Base-by-base conservation (phyloP, 805 yeast species). In the Saturnispora ahearnii region DNA sequence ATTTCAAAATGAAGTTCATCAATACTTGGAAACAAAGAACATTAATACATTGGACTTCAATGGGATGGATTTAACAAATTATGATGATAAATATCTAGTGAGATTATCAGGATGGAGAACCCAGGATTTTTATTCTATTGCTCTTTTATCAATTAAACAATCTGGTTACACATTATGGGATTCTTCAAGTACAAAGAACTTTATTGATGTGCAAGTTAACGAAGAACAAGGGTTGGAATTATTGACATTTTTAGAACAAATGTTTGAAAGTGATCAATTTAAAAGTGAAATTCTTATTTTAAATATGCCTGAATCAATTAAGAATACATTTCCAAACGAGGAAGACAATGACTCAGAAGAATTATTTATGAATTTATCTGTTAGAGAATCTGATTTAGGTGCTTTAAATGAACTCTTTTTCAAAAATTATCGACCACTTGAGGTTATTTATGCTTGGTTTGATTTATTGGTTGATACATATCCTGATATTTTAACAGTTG, bases 381-480 rank as follows among this genome's bases (percentile, higher is more conserved):
- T 31, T 15, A 8, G 9, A 22, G 12, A 10, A 11, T 12, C 30
- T 2, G 29, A 38, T 18, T 22, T 26, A 8, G 9, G 10, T 7
- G 15, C 40, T 3, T 24, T 26, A n/a, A 29, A 40, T 0, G 86
- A 82, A 51, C 54, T 79, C 4, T 88, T 88, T 62, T 88, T 88
- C 64, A 75, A 73, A 53, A 81, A 79, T 46, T 88, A 79, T 65
- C 72, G 90, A 52, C 79, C 84, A 30, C 67, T 87, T 52, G 75
- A 76, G 30, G 76, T 87, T 4, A 82, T 89, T 18, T 74, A 86
- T 57, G 69, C 81, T 1, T 87, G 95, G 95, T 70, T 83, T 55
- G 83, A 79, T 43, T 57, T 81, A 22, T 59, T 88, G 21, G 70
- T 72, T 52, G 72, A 74, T 49, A 73, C 85, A 1, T 86, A 76